These are phyloP conservation scores for Ajuga reptans DNA, from an alignment of 305 asterid genomes.

Conservation along the genomic window DNA sequence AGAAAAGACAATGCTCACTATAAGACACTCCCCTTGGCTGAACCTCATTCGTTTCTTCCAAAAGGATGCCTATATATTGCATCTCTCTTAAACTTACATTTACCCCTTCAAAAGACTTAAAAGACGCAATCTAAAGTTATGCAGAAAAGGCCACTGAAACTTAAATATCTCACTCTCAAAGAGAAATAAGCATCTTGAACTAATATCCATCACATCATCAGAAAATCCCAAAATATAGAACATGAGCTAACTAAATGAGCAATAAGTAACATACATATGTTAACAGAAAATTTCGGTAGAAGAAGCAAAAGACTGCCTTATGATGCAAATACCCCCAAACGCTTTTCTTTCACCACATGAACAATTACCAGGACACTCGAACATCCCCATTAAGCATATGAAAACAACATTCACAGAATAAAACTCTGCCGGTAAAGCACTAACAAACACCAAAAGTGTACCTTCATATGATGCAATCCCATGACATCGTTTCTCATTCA, in stretches of 20 bases:
- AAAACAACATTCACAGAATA: neutral
- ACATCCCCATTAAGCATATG: neutral
- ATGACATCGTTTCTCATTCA: neutral
- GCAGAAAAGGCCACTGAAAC: neutral
- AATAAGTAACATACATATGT: neutral
- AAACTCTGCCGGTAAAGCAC: neutral
- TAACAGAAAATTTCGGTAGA: no score
- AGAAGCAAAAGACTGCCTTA: neutral
- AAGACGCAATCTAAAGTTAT: neutral
- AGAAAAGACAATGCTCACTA: neutral
- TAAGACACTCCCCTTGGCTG: neutral
- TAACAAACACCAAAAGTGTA: neutral
- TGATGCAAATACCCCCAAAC: neutral
- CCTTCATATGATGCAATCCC: neutral
- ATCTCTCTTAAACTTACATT: neutral
- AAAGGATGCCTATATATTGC: neutral
- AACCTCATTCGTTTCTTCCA: neutral
- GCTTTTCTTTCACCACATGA: neutral
- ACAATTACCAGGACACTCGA: neutral
- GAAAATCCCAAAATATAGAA: neutral
- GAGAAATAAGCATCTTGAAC: neutral
- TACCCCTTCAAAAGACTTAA: neutral
- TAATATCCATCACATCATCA: neutral
- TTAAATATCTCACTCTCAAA: neutral
- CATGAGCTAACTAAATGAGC: neutral